Evolutionary conservation across 176 grass and related monocot genomes (phyloP).

Genomic region (Aegilops longissima): DNA sequence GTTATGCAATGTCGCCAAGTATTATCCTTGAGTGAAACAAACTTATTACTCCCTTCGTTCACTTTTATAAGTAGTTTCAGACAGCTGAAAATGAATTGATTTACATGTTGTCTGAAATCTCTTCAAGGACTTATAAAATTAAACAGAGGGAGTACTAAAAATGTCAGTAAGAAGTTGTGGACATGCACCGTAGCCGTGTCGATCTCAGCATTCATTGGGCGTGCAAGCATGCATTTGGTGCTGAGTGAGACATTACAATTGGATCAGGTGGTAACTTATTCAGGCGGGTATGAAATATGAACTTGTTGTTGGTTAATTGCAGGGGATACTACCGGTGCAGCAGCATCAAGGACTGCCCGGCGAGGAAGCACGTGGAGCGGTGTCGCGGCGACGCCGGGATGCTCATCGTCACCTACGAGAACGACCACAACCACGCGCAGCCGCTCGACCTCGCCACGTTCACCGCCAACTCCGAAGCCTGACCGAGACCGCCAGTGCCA

Average conservation of each 20-base stretch:
- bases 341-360: constrained; percentile 81
- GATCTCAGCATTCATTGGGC: background rate
- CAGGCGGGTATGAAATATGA: background rate
- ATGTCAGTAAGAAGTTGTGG: background rate
- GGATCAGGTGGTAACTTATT: background rate
- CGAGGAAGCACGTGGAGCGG: constrained; percentile 84
- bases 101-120: too few relatives aligned
- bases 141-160: background rate
- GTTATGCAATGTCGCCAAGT: background rate
- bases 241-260: background rate
- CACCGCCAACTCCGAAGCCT: background rate
- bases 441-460: constrained; percentile 38
- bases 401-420: constrained; percentile 79
- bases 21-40: background rate
- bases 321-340: constrained; percentile 94
- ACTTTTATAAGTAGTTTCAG: too few relatives aligned
- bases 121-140: too few relatives aligned
- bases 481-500: background rate
- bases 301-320: background rate
- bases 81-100: too few relatives aligned
- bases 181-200: background rate
- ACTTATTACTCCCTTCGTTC: background rate
- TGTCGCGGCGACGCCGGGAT: constrained; percentile 61
- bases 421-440: constrained; percentile 71
- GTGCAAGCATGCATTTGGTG: background rate